A percentile compares a stretch with the other conserved stretches of the same genome.
phyloP scores from a whole-genome alignment of 1,284 basidiomycete genomes.

The Pascua sp. region DNA sequence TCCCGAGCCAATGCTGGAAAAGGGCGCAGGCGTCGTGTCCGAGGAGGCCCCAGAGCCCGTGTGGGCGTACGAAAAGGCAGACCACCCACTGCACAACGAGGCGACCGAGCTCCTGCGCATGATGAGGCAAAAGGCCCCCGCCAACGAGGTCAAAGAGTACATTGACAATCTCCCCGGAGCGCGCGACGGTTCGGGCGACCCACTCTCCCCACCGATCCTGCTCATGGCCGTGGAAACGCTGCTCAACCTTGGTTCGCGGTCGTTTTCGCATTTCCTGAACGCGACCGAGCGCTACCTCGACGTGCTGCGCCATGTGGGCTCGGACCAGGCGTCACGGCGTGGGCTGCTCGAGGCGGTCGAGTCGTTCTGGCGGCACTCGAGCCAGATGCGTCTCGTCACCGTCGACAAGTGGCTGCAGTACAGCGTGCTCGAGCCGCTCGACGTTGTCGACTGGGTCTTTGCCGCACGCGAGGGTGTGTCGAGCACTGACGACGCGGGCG shows the following conservation, averaged over 20 bases:
- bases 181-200: conserved; percentile 45
- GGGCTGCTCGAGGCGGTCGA: conserved; percentile 69
- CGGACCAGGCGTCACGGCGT: conserved; percentile 53
- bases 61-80: conserved; percentile 78
- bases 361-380: conserved; percentile 73
- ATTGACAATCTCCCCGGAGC: conserved; percentile 60
- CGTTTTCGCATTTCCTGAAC: conserved; percentile 97
- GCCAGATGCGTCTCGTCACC: conserved; percentile 83
- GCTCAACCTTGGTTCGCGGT: conserved; percentile 84
- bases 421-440: conserved; percentile 89
- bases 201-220: conserved; percentile 64
- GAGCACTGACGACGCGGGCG: conserved; percentile 43
- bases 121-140: conserved; percentile 64
- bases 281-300: conserved; percentile 95
- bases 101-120: conserved; percentile 75
- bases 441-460: conserved; percentile 86
- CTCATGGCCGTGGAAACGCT: conserved; percentile 85
- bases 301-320: conserved; percentile 69
- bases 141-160: conserved; percentile 73
- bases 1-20: conserved; percentile 66
- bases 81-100: conserved; percentile 71
- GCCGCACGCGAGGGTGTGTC: conserved; percentile 43
- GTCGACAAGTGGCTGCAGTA: conserved; percentile 99
- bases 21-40: conserved; percentile 60
- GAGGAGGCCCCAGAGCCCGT: conserved; percentile 74